Evolutionary conservation across 306 rosid species (phyloP), one percentile per base, ranked within the genome.

Genomic region (Castanopsis chinensis): DNA sequence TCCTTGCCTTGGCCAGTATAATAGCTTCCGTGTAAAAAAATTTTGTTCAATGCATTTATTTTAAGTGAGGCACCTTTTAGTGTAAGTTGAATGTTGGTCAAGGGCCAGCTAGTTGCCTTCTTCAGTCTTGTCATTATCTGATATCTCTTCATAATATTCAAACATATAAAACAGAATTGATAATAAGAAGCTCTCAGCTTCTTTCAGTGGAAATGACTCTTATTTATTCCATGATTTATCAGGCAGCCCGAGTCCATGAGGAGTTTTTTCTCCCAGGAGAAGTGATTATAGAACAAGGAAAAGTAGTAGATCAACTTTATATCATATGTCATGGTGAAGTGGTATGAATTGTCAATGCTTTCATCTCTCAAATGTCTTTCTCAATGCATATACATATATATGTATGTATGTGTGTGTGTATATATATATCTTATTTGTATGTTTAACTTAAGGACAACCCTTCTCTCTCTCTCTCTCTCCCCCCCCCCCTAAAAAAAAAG

Each of bases 191-290:
- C 71, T 67, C 71, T 67, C 45, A 25, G 49, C 37, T 64, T 69
- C 21, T 82, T 78, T 61, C 3, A 45, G 10, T 20, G 75, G 56
- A 81, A 72, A 18, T 65, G 9, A n/a, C 23, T 28, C 18, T 76
- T 19, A 74, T 58, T 54, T 32, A 74, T 51, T 43, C 70, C 74
- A 23, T 73, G 23, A 63, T 85, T 83, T 78, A 21, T 61, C 78
- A 91, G 96, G 90, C 89, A 51, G 81, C 81, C 77, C 84, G 51
- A 83, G 86, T 87, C 53, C 84, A 82, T 4, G 93, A 89, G 73
- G 93, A 91, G 83, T 86, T 91, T 83, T 89, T 91, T 83, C 84
- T 91, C 63, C 96, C 85, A 20, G 89, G 84, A 69, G 91, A 89
- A 87, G 84, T 87, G 80, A 83, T 89, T 55, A 45, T 86, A 79